A percentile compares a stretch with the other conserved stretches of the same genome.
phyloP scores from a whole-genome alignment of 2,329 filamentous ascomycete genomes.

The Scolecobasidium constrictum region DNA sequence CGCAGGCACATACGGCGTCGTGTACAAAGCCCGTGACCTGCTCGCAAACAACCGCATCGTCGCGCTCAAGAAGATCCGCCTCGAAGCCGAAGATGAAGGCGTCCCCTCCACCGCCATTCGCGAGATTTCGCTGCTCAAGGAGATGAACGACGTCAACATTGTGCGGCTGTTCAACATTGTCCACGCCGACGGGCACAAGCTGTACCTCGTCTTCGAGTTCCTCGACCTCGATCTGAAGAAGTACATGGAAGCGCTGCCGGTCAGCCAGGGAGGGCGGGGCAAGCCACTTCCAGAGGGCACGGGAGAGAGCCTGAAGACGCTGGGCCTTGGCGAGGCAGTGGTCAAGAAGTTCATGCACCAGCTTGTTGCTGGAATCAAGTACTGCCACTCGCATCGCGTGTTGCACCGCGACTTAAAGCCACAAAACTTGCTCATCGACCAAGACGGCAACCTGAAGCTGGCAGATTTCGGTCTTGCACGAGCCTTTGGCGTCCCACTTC shows the following conservation, averaged over 20 bases:
- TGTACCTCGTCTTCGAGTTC: constrained; percentile 88
- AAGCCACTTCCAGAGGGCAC: constrained; percentile 75
- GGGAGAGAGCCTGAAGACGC: constrained; percentile 48
- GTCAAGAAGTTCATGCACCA: constrained; percentile 91
- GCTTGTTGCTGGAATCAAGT: constrained; percentile 71
- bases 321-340: constrained; percentile 69
- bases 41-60: constrained; percentile 72
- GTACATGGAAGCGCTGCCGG: constrained; percentile 86
- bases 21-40: constrained; percentile 88
- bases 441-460: constrained; percentile 79
- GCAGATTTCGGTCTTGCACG: constrained; percentile 83
- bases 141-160: constrained; percentile 88
- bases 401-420: constrained; percentile 84
- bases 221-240: constrained; percentile 89
- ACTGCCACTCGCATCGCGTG: constrained; percentile 81
- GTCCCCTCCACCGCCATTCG: constrained; percentile 88
- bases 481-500: constrained; percentile 80
- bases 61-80: constrained; percentile 87
- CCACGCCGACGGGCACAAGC: constrained; percentile 86
- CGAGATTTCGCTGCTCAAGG: constrained; percentile 87
- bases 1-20: constrained; percentile 86
- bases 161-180: constrained; percentile 84
- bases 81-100: constrained; percentile 90
- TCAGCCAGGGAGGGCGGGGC: constrained; percentile 73
- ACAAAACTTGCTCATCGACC: constrained; percentile 79